Conservation (phyloP, 495 filamentous ascomycete genomes). For the Penicillium coprophilum region DNA sequence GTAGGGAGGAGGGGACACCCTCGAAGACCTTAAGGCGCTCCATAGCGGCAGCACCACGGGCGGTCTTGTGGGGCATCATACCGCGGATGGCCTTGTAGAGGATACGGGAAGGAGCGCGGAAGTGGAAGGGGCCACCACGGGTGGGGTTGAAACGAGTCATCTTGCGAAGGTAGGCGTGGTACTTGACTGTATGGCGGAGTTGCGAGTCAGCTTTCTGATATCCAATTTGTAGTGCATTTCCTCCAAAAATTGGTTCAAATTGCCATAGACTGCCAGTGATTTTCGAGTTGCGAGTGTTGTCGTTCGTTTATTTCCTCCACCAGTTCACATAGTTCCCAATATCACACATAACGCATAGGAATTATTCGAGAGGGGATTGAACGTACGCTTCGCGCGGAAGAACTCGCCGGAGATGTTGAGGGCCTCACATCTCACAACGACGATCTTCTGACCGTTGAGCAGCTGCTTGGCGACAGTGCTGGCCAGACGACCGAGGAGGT, state of each 20-base stretch:
- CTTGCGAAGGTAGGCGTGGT: constrained; percentile 99
- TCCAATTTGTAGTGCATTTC: constrained; percentile 8
- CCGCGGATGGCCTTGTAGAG: constrained; percentile 99
- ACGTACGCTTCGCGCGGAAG: constrained; percentile 99
- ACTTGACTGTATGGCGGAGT: constrained; percentile 77
- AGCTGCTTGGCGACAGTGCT: constrained; percentile 99
- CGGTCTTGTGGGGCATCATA: constrained; percentile 99
- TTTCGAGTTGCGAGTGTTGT: background rate
- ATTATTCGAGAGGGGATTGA: constrained; percentile 26
- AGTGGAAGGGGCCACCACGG: constrained; percentile 99
- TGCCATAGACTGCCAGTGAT: background rate
- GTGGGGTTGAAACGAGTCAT: constrained; percentile 99
- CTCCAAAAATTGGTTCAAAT: background rate
- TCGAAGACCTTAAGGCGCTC: constrained; percentile 99
- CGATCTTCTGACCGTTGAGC: constrained; percentile 98
- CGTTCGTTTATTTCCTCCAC: constrained; percentile 9
- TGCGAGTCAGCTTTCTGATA: constrained; percentile 35
- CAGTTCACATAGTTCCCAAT: constrained; percentile 5
- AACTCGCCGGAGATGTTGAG: constrained; percentile 99
- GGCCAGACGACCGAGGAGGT: constrained; percentile 98
- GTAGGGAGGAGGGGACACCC: constrained; percentile 97
- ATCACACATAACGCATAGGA: constrained; percentile 15
- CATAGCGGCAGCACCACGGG: constrained; percentile 91
- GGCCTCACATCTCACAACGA: constrained; percentile 96
- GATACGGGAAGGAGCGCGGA: constrained; percentile 96